A percentile compares a stretch with the other conserved stretches of the same genome.
phyloP scores from a whole-genome alignment of 2,329 filamentous ascomycete genomes.

The Fusarium sp. region DNA sequence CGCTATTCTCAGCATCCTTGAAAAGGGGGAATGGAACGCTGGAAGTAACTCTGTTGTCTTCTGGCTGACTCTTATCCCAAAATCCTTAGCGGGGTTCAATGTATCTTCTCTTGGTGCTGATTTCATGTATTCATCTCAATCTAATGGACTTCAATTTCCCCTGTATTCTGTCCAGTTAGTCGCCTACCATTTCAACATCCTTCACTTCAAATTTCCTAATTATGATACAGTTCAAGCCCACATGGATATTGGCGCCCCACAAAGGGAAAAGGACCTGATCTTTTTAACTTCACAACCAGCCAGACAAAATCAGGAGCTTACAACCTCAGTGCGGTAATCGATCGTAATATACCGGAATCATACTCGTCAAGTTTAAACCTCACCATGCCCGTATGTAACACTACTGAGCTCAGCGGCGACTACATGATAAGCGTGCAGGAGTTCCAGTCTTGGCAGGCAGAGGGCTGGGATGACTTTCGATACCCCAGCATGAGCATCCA shows the following conservation, averaged over 20 bases:
- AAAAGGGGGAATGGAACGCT: constrained; percentile 7
- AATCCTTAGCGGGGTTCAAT: not conserved
- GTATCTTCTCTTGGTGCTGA: not conserved
- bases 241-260: constrained; percentile 2
- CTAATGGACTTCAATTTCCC: not conserved
- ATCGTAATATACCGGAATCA: accelerated
- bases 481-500: not conserved
- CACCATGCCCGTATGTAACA: constrained; percentile 16
- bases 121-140: accelerated
- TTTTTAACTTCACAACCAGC: constrained; percentile 8
- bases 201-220: not conserved
- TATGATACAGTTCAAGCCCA: not conserved
- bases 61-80: constrained; percentile 5
- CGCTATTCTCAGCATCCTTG: constrained; percentile 4
- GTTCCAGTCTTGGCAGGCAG: accelerated
- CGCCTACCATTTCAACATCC: accelerated
- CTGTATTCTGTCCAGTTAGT: not conserved
- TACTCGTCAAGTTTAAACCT: not conserved
- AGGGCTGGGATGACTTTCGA: constrained; percentile 8
- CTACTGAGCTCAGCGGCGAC: not conserved
- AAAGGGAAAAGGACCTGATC: accelerated
- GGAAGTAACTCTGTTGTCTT: constrained; percentile 9
- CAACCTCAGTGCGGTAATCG: not conserved
- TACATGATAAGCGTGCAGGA: not conserved
- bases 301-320: not conserved